Percentiles rank a stretch among this genome's conserved stretches.
Evolutionary conservation across 108 stramenopile genomes (phyloP).

Genomic region (Nitzschia inconspicua): DNA sequence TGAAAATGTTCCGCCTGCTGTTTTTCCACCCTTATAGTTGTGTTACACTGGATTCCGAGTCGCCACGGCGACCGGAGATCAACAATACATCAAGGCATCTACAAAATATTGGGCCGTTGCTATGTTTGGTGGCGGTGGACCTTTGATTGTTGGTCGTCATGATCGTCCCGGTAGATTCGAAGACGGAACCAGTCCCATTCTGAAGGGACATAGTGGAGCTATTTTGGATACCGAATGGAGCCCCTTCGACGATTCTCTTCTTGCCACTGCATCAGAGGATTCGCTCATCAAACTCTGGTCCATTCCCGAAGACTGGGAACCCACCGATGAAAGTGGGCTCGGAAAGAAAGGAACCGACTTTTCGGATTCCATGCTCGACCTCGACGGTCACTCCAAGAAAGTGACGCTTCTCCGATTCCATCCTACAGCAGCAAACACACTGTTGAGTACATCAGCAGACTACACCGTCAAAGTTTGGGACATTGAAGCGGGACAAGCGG

Average conservation of each 20-base stretch:
- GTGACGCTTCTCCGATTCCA: slow-evolving; percentile 92
- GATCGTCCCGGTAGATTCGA: slow-evolving; percentile 87
- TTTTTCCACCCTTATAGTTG: slow-evolving; percentile 55
- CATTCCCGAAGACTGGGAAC: slow-evolving; percentile 92
- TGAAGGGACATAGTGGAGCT: slow-evolving; percentile 90
- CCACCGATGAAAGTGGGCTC: slow-evolving; percentile 86
- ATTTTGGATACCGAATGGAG: slow-evolving; percentile 98
- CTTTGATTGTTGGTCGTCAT: slow-evolving; percentile 82
- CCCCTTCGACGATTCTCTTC: slow-evolving; percentile 93
- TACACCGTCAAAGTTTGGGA: slow-evolving; percentile 97
- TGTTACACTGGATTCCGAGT: slow-evolving; percentile 85
- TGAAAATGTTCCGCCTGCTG: no score
- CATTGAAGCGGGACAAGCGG: slow-evolving; percentile 75
- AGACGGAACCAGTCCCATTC: slow-evolving; percentile 63
- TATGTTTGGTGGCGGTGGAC: slow-evolving; percentile 93
- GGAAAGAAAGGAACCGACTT: slow-evolving; percentile 76
- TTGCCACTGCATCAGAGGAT: slow-evolving; percentile 94
- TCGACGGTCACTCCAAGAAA: slow-evolving; percentile 91
- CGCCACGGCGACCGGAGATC: slow-evolving; percentile 94
- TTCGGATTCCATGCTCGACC: slow-evolving; percentile 81
- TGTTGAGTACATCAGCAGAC: slow-evolving; percentile 83
- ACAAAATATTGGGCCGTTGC: slow-evolving; percentile 97
- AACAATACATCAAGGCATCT: slow-evolving; percentile 99
- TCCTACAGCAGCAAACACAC: slow-evolving; percentile 90
- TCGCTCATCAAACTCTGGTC: slow-evolving; percentile 96